Evolutionary conservation across 495 filamentous ascomycete species (phyloP), one percentile per base, ranked within the genome.

Genomic region (Penicillium fimorum): DNA sequence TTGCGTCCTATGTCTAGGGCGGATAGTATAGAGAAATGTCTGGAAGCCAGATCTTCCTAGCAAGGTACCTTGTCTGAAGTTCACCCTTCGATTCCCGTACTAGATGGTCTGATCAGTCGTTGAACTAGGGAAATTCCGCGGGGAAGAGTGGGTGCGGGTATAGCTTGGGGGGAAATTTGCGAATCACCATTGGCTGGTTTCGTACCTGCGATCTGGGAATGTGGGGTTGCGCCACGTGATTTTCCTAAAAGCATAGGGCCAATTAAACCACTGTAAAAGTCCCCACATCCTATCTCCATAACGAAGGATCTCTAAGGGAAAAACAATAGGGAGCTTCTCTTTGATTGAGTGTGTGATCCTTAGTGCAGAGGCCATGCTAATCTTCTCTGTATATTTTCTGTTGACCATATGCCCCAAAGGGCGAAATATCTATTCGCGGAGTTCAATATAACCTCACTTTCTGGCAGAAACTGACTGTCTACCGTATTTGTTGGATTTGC

Each of bases 331-430:
- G 87, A 89, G 88, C 87, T 86, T 90, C 89, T 92, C 89, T 92
- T 91, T 92, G 88, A 90, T 91, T 89, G 82, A 91, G 90, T 89
- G 90, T 94, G 90, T 96, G 90, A 94, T 96, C 91, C 91, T 96
- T 96, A 95, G 91, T 96, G 91, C 92, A 97, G 92, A 92, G 92
- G 92, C 92, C 91, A 96, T 96, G 92, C 91, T 96, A 96, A 92
- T 92, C 87, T 91, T 92, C 87, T 92, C 85, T 90, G 82, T 85
- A 85, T 87, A 81, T 81, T 83, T 85, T 81, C 81, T 85, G 84
- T 87, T 88, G 84, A 87, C 85, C 85, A 88, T 85, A 86, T 89
- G 86, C 83, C 85, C 82, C 57, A 52, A 80, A 86, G 83, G 82
- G 83, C 82, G 62, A 59, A 40, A 47, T 13, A 8, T 1, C 0